Percentiles rank a stretch among this genome's conserved stretches.
These are phyloP conservation scores for Xylaria sp. DNA, from an alignment of 2,329 filamentous ascomycete species.

Conservation along the genomic window DNA sequence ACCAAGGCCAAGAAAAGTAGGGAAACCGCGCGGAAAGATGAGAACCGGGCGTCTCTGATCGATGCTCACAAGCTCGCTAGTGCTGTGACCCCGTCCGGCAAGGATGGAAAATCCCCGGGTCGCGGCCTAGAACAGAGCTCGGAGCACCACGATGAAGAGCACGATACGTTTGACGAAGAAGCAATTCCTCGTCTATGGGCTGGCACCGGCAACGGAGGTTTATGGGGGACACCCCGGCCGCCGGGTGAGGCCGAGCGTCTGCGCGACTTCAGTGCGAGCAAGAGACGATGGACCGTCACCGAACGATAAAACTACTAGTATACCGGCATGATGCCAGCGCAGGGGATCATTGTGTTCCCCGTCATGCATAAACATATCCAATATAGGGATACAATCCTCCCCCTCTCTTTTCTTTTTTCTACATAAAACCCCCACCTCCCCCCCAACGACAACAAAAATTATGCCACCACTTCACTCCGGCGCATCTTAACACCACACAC, in stretches of 20 bases:
- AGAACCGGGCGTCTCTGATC: background rate
- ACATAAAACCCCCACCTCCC: background rate
- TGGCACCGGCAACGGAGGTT: constrained; percentile 34
- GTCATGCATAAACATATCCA: too few species aligned
- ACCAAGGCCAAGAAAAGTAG: constrained; percentile 31
- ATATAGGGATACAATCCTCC: background rate
- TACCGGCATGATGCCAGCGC: too few species aligned
- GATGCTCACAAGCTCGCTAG: background rate
- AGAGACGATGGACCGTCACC: constrained; percentile 42
- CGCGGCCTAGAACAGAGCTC: background rate
- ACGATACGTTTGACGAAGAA: constrained; percentile 36
- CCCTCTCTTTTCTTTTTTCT: too few species aligned
- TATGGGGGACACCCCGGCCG: constrained; percentile 39
- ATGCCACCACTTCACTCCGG: background rate
- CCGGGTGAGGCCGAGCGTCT: constrained; percentile 39
- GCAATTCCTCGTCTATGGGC: constrained; percentile 33
- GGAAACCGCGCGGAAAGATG: constrained; percentile 31
- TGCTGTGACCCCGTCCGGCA: background rate
- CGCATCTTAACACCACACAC: background rate
- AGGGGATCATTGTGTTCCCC: background rate
- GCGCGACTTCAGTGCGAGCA: constrained; percentile 37
- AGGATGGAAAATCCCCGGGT: background rate
- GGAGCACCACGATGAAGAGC: constrained; percentile 34
- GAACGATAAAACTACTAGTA: constrained; percentile 38
- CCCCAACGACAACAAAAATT: too few species aligned